Evolutionary conservation across 140 eudicot species (phyloP), one percentile per base, ranked within the genome.

Genomic region (Flaveria floridana): DNA sequence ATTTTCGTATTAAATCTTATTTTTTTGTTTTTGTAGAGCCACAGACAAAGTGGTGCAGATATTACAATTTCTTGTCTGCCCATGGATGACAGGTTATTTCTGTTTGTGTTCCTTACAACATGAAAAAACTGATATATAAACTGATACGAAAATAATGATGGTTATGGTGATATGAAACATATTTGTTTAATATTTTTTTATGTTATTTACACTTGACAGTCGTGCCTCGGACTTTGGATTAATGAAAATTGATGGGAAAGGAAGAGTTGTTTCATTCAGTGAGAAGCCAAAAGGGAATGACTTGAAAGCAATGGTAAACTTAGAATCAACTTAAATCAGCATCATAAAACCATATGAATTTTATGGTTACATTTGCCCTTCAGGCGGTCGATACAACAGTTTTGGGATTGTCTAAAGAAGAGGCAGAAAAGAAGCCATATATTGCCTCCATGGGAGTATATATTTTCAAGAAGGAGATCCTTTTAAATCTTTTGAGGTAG

Each of bases 361-460:
- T 0, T 50, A 57, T 16, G 23, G 13, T 20, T 16, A 16, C 64
- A 51, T 23, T 63, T 34, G 2, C 69, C 55, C 65, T 78, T 68
- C 84, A 95, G 99, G 97, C 89, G 69, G 99, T 95, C 7, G 99
- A 95, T 68, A 95, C 99, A 69, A 88, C 97, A 2, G 82, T 95
- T 63, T 66, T 95, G 75, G 99, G 99, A 58, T 78, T 95, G 76
- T 84, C 97, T 10, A 74, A 63, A 74, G 97, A 95, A 18, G 97
- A 91, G 76, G 97, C 99, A 50, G 84, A 69, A 50, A 87, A 87
- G 89, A 95, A 90, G 78, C 99, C 99, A 44, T 95, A 88, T 57
- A 95, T 95, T 68, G 99, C 99, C 70, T 90, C 96, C 69, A 95
- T 95, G 99, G 99, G 99, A 66, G 96, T 95, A n/a, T 91, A 95